Conservation (phyloP, 2,329 filamentous ascomycete species). For the Colletotrichum filicis region DNA sequence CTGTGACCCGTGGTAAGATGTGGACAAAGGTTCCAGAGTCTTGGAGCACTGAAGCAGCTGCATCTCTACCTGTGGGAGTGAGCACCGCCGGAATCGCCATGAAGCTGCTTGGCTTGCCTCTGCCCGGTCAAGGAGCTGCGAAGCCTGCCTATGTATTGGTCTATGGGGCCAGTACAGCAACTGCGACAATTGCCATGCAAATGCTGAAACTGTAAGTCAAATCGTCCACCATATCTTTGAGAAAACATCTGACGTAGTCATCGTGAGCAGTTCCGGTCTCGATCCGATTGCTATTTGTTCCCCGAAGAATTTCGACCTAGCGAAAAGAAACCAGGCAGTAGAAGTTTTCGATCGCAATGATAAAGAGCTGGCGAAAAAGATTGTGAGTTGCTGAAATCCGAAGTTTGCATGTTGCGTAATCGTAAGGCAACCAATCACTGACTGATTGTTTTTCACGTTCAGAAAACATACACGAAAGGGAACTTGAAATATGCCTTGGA, state of each 20-base stretch:
- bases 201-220: constrained; percentile 45
- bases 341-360: constrained; percentile 59
- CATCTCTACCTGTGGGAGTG: constrained; percentile 53
- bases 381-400: constrained; percentile 9
- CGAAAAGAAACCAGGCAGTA: constrained; percentile 44
- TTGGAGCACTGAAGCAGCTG: constrained; percentile 58
- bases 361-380: not conserved
- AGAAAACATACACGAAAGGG: constrained; percentile 34
- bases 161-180: constrained; percentile 43
- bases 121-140: constrained; percentile 49
- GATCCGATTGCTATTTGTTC: constrained; percentile 49
- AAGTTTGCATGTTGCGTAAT: constrained; percentile 11
- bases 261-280: constrained; percentile 16
- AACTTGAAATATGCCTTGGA: constrained; percentile 48
- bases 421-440: not conserved
- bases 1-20: constrained; percentile 50
- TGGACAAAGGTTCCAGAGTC: constrained; percentile 52
- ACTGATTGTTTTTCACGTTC: not conserved
- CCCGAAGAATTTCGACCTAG: constrained; percentile 43
- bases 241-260: too few relatives aligned
- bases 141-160: constrained; percentile 39
- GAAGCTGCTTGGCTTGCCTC: constrained; percentile 53
- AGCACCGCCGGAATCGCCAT: constrained; percentile 58
- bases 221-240: too few relatives aligned
- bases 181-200: constrained; percentile 43